phyloP scores from a whole-genome alignment of 2,329 filamentous ascomycete species.

The Cladosporium austrohemisphaericum region DNA sequence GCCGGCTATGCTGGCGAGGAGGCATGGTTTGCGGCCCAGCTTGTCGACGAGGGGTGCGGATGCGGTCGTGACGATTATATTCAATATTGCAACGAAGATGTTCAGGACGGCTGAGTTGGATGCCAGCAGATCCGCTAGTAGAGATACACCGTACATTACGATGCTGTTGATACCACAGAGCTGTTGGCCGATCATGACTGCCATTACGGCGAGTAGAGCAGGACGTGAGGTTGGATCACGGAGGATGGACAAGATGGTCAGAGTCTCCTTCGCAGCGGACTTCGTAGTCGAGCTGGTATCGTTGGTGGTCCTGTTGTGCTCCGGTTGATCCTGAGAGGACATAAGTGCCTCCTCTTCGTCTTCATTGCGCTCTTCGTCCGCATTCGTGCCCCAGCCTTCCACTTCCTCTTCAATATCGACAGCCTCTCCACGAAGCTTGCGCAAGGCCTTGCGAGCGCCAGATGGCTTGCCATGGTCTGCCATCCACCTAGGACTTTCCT shows the following conservation, averaged over 20 bases:
- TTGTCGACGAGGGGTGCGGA: constrained; percentile 84
- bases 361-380: constrained; percentile 30
- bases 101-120: constrained; percentile 79
- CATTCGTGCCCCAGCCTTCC: constrained; percentile 43
- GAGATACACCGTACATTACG: constrained; percentile 95
- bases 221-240: constrained; percentile 67
- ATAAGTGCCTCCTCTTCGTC: constrained; percentile 72
- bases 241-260: constrained; percentile 55
- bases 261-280: constrained; percentile 25
- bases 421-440: constrained; percentile 68
- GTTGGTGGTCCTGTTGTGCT: constrained; percentile 31
- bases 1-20: constrained; percentile 76
- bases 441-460: constrained; percentile 64
- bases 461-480: constrained; percentile 60
- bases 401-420: constrained; percentile 72
- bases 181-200: constrained; percentile 90
- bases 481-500: constrained; percentile 86
- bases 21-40: constrained; percentile 79
- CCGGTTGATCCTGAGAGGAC: constrained; percentile 26
- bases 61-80: constrained; percentile 74
- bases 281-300: constrained; percentile 24
- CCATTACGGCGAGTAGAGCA: constrained; percentile 83
- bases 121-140: constrained; percentile 76
- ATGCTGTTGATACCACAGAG: constrained; percentile 91
- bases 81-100: constrained; percentile 80